phyloP scores from a whole-genome alignment of 345 rosid genomes.

The Sapria himalayana region DNA sequence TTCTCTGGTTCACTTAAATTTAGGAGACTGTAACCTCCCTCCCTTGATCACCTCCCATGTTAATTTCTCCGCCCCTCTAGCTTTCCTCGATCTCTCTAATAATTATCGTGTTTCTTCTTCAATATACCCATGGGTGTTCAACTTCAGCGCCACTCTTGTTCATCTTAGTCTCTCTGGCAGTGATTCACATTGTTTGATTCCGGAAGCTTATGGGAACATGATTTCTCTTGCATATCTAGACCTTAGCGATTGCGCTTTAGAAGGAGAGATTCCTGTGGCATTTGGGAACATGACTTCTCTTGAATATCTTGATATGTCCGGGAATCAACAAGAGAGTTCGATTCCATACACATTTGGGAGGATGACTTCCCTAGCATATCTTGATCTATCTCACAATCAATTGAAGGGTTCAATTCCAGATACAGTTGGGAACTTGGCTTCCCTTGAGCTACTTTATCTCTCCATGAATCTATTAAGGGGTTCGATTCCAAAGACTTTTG shows the following conservation, averaged over 20 bases:
- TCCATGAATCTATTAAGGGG: too few species aligned
- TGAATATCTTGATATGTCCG: conserved; percentile 1
- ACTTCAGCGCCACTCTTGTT: conserved; percentile 4
- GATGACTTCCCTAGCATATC: not conserved
- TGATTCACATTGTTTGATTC: not conserved
- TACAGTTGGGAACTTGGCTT: too few species aligned
- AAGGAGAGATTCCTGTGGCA: not conserved
- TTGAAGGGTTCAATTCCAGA: not conserved
- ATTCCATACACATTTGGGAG: too few species aligned
- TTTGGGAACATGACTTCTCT: conserved; percentile 5
- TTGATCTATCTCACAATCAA: not conserved
- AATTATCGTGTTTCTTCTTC: conserved; percentile 5
- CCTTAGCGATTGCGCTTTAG: not conserved
- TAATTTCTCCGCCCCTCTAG: conserved; percentile 3
- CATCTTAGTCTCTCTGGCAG: not conserved
- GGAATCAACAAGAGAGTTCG: too few species aligned
- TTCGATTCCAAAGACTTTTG: too few species aligned
- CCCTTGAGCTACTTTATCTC: too few species aligned
- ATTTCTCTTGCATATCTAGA: not conserved
- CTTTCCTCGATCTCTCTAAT: not conserved
- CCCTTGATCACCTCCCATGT: not conserved
- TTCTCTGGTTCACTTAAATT: conserved; percentile 1
- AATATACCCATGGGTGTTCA: conserved; percentile 6
- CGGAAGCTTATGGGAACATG: not conserved
- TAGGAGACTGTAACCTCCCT: conserved; percentile 2